Conservation (phyloP, 305 asterid genomes). For the Fraxinus paxiana region DNA sequence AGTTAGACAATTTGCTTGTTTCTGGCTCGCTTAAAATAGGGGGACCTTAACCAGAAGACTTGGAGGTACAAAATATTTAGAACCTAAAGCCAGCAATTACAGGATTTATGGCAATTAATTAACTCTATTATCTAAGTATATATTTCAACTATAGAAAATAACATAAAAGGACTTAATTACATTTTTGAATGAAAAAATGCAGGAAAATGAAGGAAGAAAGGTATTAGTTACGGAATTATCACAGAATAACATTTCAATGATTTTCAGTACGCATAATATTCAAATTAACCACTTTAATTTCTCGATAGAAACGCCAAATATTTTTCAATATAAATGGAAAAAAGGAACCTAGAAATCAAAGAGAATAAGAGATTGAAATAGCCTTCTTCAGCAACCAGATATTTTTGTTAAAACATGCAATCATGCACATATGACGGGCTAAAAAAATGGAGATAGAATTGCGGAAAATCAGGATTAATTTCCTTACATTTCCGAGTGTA, state of each 20-base stretch:
- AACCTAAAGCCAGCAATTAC: neutral
- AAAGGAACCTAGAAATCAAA: neutral
- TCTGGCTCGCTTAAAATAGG: neutral
- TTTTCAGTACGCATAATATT: neutral
- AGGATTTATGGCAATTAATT: neutral
- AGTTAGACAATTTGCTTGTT: neutral
- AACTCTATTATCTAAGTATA: neutral
- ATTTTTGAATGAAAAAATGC: neutral
- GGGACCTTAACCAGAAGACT: neutral
- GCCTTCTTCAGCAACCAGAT: neutral
- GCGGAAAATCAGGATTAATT: neutral
- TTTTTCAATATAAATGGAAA: neutral
- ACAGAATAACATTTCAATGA: neutral
- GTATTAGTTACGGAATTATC: neutral
- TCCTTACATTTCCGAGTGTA: constrained; percentile 27
- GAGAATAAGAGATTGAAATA: neutral
- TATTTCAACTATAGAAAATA: neutral
- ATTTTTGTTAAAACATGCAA: neutral
- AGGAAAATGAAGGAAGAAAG: neutral
- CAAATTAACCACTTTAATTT: neutral
- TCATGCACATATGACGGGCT: neutral
- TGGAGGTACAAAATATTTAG: neutral
- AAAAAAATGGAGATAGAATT: neutral
- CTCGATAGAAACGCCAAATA: neutral
- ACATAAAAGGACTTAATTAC: neutral